Percentiles rank a stretch among this genome's conserved stretches.
Evolutionary conservation across 768 basidiomycete genomes (phyloP).

Genomic region (Pleurotus ostreatus): DNA sequence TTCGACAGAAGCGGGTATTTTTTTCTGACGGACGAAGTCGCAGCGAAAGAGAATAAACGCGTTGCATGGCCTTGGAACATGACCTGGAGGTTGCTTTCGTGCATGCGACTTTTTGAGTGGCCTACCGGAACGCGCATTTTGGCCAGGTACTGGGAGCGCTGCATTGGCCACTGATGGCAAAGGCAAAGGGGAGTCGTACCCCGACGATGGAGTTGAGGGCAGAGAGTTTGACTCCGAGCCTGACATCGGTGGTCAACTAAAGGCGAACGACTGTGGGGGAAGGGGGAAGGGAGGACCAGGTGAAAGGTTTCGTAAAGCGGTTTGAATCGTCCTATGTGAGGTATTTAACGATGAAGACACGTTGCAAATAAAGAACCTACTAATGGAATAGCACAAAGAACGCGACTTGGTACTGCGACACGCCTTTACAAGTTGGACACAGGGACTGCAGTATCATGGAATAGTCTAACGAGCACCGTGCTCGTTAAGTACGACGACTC

Average conservation of each 20-base stretch:
- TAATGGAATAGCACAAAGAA: constrained; percentile 6
- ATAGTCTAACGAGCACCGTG: not conserved
- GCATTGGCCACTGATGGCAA: not conserved
- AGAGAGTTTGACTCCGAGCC: not conserved
- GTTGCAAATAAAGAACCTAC: constrained; percentile 9
- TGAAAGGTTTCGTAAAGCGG: constrained; percentile 1
- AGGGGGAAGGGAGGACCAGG: not conserved
- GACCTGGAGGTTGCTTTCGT: constrained; percentile 42
- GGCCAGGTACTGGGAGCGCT: not conserved
- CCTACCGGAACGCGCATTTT: not conserved
- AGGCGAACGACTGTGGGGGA: not conserved
- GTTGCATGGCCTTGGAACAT: constrained; percentile 71
- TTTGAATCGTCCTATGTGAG: not conserved
- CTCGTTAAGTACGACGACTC: not conserved
- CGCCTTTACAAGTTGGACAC: too few relatives aligned
- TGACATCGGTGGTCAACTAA: not conserved
- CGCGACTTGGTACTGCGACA: not conserved
- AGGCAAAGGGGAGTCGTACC: not conserved
- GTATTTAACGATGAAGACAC: constrained; percentile 8
- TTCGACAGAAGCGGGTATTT: constrained; percentile 50
- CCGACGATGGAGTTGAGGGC: not conserved
- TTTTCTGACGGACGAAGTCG: constrained; percentile 63
- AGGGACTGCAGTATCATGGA: not conserved
- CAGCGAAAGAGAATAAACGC: constrained; percentile 80
- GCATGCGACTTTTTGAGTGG: constrained; percentile 29